These are phyloP conservation scores for Dendrobium nobile DNA, from an alignment of 106 monocot genomes.

Conservation along the genomic window DNA sequence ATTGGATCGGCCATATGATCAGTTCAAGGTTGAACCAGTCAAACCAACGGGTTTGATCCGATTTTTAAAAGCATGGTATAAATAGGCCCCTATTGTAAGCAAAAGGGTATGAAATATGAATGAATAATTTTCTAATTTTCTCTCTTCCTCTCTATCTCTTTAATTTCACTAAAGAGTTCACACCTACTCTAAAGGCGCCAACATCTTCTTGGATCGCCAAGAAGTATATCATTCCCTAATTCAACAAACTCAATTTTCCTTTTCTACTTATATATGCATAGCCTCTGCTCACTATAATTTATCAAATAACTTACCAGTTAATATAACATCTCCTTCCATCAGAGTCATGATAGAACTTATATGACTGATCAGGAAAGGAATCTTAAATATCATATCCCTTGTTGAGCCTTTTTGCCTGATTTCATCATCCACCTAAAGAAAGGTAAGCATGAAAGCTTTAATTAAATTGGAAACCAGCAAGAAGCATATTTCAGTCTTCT, in stretches of 20 bases:
- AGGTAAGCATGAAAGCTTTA: background rate
- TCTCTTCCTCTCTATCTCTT: too few relatives aligned
- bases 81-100: too few relatives aligned
- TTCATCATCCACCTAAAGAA: constrained; percentile 76
- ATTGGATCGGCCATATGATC: too few relatives aligned
- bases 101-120: too few relatives aligned
- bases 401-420: constrained; percentile 88
- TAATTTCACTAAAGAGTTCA: too few relatives aligned
- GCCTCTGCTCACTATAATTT: background rate
- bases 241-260: constrained; percentile 2
- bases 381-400: constrained; percentile 91
- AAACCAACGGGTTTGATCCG: too few relatives aligned
- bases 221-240: background rate
- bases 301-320: constrained; percentile 56
- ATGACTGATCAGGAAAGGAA: constrained; percentile 81
- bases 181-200: too few relatives aligned
- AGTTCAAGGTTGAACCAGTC: too few relatives aligned
- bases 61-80: too few relatives aligned
- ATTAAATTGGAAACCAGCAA: constrained; percentile 3
- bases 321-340: constrained; percentile 75
- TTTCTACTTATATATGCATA: background rate
- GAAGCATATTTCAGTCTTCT: background rate
- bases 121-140: too few relatives aligned
- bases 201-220: too few relatives aligned
- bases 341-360: constrained; percentile 76